phyloP scores from a whole-genome alignment of 73 alveolate species.

The Symbiodinium pilosum region DNA sequence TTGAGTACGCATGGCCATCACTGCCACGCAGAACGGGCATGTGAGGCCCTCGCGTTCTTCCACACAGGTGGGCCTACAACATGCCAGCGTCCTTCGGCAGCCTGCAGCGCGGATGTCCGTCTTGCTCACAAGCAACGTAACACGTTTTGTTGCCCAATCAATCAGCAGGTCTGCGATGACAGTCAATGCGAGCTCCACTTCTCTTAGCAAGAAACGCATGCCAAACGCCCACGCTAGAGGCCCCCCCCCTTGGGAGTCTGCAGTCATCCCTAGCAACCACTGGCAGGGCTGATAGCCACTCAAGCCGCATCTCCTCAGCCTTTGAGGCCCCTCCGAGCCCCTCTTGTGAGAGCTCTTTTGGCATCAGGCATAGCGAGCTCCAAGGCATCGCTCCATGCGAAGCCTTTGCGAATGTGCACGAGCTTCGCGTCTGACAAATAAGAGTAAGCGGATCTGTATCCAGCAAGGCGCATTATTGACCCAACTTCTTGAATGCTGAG shows the following conservation, averaged over 20 bases:
- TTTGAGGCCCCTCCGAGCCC: neutral
- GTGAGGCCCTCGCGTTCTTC: too few species aligned
- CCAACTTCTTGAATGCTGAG: too few species aligned
- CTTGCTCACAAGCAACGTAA: neutral
- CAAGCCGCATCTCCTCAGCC: neutral
- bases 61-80: neutral
- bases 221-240: neutral
- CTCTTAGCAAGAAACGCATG: neutral
- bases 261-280: neutral
- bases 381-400: neutral
- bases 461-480: neutral
- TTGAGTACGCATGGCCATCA: neutral
- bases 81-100: neutral
- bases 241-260: neutral
- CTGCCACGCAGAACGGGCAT: neutral
- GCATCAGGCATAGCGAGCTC: conserved; percentile 21
- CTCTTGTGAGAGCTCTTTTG: neutral
- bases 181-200: neutral
- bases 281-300: neutral
- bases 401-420: neutral
- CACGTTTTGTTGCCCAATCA: neutral
- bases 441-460: neutral
- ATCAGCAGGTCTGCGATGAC: neutral
- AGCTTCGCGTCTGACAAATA: neutral
- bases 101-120: neutral